Percentiles rank a stretch among this genome's conserved stretches.
Evolutionary conservation across 2,329 filamentous ascomycete species (phyloP).

Genomic region (Monosporascus ibericus): DNA sequence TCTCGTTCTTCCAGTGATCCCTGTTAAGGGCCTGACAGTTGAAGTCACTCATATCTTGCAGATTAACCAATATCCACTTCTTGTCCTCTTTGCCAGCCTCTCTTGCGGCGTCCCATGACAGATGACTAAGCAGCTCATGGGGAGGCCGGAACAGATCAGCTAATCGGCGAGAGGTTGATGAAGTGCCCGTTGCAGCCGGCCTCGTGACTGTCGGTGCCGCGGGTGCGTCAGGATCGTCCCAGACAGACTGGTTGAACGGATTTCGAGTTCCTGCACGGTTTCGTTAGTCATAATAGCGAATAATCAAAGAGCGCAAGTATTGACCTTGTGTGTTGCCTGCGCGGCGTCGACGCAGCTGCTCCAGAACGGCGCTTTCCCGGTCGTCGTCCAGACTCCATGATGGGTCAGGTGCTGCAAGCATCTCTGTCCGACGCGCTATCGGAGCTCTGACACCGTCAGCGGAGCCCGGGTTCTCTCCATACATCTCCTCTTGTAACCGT

Average conservation of each 20-base stretch:
- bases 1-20: conserved; percentile 88
- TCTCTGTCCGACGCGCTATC: conserved; percentile 87
- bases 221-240: conserved; percentile 36
- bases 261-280: conserved; percentile 12
- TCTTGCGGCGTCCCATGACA: conserved; percentile 79
- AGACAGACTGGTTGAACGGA: conserved; percentile 26
- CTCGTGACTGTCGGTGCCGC: conserved; percentile 27
- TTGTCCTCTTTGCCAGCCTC: conserved; percentile 78
- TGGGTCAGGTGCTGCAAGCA: conserved; percentile 65
- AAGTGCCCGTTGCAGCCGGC: conserved; percentile 39
- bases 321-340: conserved; percentile 19
- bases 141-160: conserved; percentile 91
- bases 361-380: conserved; percentile 55
- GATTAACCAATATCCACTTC: conserved; percentile 94
- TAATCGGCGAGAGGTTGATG: conserved; percentile 69
- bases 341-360: conserved; percentile 53
- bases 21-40: conserved; percentile 91
- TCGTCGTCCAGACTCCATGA: conserved; percentile 48
- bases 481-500: conserved; percentile 86
- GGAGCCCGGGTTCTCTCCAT: conserved; percentile 41
- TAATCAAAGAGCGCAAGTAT: neutral
- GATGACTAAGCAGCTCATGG: conserved; percentile 76
- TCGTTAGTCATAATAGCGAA: conserved; percentile 3
- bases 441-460: conserved; percentile 67
- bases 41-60: conserved; percentile 90